Base-by-base conservation (phyloP, 2,329 filamentous ascomycete species). In the Penicillium sp. region DNA sequence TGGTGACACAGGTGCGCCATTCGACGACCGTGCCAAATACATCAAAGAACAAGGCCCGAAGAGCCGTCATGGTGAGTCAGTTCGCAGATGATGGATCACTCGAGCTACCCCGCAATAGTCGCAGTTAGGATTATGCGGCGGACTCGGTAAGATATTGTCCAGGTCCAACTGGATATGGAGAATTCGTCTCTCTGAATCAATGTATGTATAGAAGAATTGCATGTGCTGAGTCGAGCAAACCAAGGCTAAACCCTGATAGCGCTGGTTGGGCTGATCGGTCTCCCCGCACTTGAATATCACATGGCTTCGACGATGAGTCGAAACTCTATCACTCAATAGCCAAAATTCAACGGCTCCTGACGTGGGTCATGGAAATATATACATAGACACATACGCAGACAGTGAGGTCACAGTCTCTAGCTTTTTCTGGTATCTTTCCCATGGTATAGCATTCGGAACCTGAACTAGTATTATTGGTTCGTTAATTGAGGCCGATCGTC, bases 1-100 rank as follows among this genome's bases (percentile, higher is more conserved):
- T 69, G 11, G 76, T 79, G 16, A 93, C 80, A 1, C 81, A 80
- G 31, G 73, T 74, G 46, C 86, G 83, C 86, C 87, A 91, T 72
- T 91, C 78, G 37, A 93, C 87, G 52, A 84, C 81, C 1, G 88
- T 93, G 22, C 66, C 66, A 41, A 68, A 69, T 14, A 60, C 54
- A 39, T 69, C 65, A 47, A 69, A 69, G 47, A 68, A 62, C 14
- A 69, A 40, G 8, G 57, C 59, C 37, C 52, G 44, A 16, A 56
- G 59, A 24, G 55, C 48, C n/a, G 57, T 45, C 63, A 64, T 65
- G 16, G 29, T 55, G 40, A 6, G 29, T 34, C 26, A 29, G 41
- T 42, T 38, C 39, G 40, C 29, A 20, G 42, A n/a, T 24, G 32
- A 36, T 7, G 23, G n/a, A 11, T 44, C 13, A 16, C 11, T 10